Percentiles rank a stretch among this genome's conserved stretches.
These are phyloP conservation scores for Didymosphaeria variabile DNA, from an alignment of 2,329 filamentous ascomycete species.

Conservation along the genomic window DNA sequence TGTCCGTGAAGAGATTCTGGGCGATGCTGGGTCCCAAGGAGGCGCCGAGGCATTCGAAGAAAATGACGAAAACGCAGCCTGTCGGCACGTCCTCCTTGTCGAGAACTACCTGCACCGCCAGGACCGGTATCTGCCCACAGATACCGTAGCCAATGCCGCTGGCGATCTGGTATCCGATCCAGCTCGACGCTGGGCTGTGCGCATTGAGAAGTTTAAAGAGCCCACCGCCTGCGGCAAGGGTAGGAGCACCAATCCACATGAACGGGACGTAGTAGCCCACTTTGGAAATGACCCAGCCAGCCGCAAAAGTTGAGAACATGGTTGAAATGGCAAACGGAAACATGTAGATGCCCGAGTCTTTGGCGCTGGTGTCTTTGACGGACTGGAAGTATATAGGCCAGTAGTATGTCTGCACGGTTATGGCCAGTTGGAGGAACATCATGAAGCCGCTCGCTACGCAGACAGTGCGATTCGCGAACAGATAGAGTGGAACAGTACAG, in stretches of 20 bases:
- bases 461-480: background rate
- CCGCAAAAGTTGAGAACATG: conserved; percentile 32
- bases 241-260: conserved; percentile 45
- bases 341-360: conserved; percentile 43
- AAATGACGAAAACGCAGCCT: conserved; percentile 57
- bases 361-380: conserved; percentile 50
- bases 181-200: conserved; percentile 32
- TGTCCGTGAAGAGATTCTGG: conserved; percentile 75
- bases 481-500: background rate
- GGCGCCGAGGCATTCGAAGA: conserved; percentile 72
- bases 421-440: background rate
- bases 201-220: conserved; percentile 48
- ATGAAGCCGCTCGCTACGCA: background rate
- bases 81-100: conserved; percentile 53
- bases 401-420: conserved; percentile 42
- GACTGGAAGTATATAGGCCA: conserved; percentile 56
- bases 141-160: conserved; percentile 51
- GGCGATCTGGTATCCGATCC: conserved; percentile 53
- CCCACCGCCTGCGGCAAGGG: conserved; percentile 49
- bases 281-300: conserved; percentile 35
- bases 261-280: conserved; percentile 48
- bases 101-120: conserved; percentile 55
- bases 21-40: conserved; percentile 71
- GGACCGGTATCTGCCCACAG: conserved; percentile 54
- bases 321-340: conserved; percentile 41